Percentiles rank a stretch among this genome's conserved stretches.
Conservation (phyloP, 2,329 filamentous ascomycete species). For the Leptodontidium sp. region DNA sequence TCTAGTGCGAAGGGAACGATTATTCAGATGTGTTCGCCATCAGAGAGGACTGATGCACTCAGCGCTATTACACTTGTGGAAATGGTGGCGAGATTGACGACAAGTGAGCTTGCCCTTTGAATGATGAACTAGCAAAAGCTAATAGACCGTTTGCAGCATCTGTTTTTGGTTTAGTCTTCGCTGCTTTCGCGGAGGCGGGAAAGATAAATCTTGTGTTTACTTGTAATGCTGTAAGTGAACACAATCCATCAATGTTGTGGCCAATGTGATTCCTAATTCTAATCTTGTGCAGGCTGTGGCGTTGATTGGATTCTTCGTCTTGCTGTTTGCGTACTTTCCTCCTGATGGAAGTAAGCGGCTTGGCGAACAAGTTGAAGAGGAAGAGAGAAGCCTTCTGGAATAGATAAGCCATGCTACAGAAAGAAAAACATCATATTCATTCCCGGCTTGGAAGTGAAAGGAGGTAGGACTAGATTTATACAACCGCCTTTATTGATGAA, state of each 20-base stretch:
- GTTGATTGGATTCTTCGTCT: conserved; percentile 57
- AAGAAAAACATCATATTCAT: not conserved
- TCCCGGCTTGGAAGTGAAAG: no score
- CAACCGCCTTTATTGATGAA: no score
- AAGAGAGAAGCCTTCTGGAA: not conserved
- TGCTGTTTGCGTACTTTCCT: conserved; percentile 56
- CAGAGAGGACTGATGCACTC: conserved; percentile 70
- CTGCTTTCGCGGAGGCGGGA: conserved; percentile 66
- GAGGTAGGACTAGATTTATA: no score
- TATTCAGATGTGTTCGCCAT: conserved; percentile 70
- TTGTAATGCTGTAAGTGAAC: conserved; percentile 65
- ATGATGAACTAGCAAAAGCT: not conserved
- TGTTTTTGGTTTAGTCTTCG: conserved; percentile 73
- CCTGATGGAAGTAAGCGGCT: conserved; percentile 49
- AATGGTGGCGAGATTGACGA: conserved; percentile 70
- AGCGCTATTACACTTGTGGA: conserved; percentile 75
- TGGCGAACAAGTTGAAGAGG: conserved; percentile 11
- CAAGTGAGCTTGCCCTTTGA: conserved; percentile 27
- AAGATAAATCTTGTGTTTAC: conserved; percentile 70
- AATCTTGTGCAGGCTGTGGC: conserved; percentile 56
- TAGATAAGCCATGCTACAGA: not conserved
- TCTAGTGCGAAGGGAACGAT: conserved; percentile 78
- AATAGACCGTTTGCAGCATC: conserved; percentile 54
- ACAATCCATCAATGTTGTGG: not conserved
- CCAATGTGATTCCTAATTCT: not conserved